Evolutionary conservation across 2,329 filamentous ascomycete species (phyloP), one percentile per base, ranked within the genome.

Genomic region (Claviceps pazoutovae): DNA sequence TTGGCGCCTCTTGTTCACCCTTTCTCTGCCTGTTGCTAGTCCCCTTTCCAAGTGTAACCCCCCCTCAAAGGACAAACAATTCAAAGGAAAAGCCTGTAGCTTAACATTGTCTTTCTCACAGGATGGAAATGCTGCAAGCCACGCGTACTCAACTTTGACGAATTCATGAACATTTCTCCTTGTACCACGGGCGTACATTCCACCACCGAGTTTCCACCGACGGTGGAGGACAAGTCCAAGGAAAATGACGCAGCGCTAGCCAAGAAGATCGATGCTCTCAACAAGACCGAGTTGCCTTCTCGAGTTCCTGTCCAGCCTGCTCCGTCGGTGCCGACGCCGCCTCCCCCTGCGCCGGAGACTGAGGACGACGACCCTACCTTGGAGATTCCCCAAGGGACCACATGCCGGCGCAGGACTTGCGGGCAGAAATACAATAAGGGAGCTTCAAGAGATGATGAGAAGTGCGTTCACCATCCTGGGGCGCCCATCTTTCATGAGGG

Each of bases 101-200:
- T 30, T 3, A 30, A 30, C 30, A 11, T 30, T 11, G 30, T 30
- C 9, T 48, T 17, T 41, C 16, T 11, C 21, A 45, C 62, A 96
- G 91, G 93, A 64, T 97, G 93, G 91, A 94, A 95, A 74, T 98
- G 93, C 75, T 98, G 93, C 79, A 97, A 96, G 72, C 85, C 90
- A 53, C 86, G 93, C 63, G 89, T 97, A 61, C 76, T 98, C 61
- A 96, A 89, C 54, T 98, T 98, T 66, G 93, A 98, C 71, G 93
- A 98, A 71, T 98, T 98, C 75, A 87, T 98, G 68, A 69, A 75
- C 55, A 97, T 98, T 61, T 75, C 86, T 48, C 91, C 93, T 39
- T 98, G 93, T 76, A 95, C 93, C 26, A 86, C 83, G 13, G 93
- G 93, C 62, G 90, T 84, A 62, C 93, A 98, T 73, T 93, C 87